These are phyloP conservation scores for Lepidium didymum DNA, from an alignment of 345 rosid genomes.

Conservation along the genomic window DNA sequence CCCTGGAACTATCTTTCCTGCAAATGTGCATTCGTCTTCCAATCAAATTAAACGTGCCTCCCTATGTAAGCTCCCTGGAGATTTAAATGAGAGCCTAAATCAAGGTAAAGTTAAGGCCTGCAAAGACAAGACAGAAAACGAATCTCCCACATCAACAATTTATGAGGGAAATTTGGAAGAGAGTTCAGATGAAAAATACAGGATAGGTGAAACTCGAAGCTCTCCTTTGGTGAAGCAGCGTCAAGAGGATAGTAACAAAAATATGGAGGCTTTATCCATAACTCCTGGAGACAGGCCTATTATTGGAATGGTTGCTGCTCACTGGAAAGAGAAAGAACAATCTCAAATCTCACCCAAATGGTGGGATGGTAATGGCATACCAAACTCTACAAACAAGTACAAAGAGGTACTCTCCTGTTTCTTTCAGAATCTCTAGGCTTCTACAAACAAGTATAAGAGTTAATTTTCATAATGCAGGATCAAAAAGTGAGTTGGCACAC, in stretches of 20 bases:
- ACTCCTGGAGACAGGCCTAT: conserved; percentile 78
- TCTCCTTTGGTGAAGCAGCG: conserved; percentile 48
- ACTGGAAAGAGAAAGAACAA: conserved; percentile 66
- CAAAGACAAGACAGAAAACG: conserved; percentile 34
- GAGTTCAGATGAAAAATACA: conserved; percentile 23
- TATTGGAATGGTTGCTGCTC: conserved; percentile 84
- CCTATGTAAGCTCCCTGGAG: conserved; percentile 32
- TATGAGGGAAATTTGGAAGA: conserved; percentile 13
- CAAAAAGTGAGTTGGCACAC: conserved; percentile 96
- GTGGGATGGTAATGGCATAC: conserved; percentile 99
- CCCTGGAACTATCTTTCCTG: conserved; percentile 60
- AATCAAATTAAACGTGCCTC: conserved; percentile 38
- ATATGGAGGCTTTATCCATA: conserved; percentile 17
- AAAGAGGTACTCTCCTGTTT: conserved; percentile 56
- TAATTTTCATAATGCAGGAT: conserved; percentile 44
- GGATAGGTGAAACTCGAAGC: conserved; percentile 37
- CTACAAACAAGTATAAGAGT: neutral
- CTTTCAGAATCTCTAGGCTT: neutral
- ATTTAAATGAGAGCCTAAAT: conserved; percentile 18
- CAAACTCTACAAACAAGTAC: conserved; percentile 89
- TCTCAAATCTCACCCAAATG: conserved; percentile 57
- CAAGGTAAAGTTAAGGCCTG: conserved; percentile 26
- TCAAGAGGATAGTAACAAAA: conserved; percentile 18
- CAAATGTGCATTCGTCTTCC: conserved; percentile 39
- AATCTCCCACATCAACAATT: conserved; percentile 23